Evolutionary conservation across 257 asterid genomes (phyloP).

Genomic region (Lavandula angustifolia): DNA sequence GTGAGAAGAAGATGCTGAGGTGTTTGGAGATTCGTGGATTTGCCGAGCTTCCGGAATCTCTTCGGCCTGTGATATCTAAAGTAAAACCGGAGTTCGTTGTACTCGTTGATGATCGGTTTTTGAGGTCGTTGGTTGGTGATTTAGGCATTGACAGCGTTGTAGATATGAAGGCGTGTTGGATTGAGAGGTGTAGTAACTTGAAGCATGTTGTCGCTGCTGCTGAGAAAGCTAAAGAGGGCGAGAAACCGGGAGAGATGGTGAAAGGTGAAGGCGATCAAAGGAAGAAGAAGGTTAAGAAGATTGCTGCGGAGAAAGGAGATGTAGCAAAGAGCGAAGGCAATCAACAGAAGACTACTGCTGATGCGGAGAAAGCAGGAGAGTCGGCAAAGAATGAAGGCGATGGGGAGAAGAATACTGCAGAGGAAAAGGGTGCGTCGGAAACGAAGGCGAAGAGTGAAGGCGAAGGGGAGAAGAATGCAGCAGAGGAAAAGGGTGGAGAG

Average conservation of each 20-base stretch:
- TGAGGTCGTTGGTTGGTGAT: slow-evolving; percentile 28
- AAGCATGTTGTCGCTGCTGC: slow-evolving; percentile 26
- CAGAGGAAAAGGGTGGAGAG: too few relatives aligned
- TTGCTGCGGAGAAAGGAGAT: not conserved
- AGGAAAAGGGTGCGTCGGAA: not conserved
- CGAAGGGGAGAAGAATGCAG: not conserved
- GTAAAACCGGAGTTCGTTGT: slow-evolving; percentile 31
- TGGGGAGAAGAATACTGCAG: not conserved
- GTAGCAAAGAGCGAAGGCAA: not conserved
- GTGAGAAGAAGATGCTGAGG: not conserved
- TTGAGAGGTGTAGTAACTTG: slow-evolving; percentile 45
- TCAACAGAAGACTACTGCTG: not conserved
- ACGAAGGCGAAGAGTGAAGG: not conserved
- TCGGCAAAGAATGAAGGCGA: not conserved
- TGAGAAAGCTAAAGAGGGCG: slow-evolving; percentile 20
- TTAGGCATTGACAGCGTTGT: slow-evolving; percentile 21
- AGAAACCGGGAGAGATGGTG: not conserved
- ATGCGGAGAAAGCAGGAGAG: not conserved
- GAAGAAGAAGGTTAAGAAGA: slow-evolving; percentile 1
- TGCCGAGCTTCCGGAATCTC: slow-evolving; percentile 24
- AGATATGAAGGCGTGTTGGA: slow-evolving; percentile 44
- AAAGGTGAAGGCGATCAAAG: not conserved
- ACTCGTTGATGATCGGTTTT: slow-evolving; percentile 31
- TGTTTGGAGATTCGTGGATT: slow-evolving; percentile 45
- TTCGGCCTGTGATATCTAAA: slow-evolving; percentile 24